Base-by-base conservation (phyloP, 1,284 basidiomycete species). In the Lentinus polychrous region DNA sequence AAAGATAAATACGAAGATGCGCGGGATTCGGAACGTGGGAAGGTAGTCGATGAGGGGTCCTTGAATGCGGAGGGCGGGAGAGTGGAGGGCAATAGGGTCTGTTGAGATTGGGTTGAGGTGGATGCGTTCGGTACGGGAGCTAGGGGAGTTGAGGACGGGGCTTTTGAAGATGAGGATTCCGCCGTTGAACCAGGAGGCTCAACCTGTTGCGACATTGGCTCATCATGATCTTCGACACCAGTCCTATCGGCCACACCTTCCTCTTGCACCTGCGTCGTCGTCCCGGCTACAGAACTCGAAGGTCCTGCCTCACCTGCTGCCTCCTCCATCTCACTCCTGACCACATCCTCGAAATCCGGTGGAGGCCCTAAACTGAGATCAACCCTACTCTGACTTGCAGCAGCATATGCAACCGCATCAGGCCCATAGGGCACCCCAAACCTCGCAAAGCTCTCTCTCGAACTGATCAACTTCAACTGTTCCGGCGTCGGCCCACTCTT, bases 371-470 rank as follows among this genome's bases (percentile, higher is more conserved):
- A 48, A 18, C 50, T 50, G 51, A 70, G 34, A 45, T 64, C 60
- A 11, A 67, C 60, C 42, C 65, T 59, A 22, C 66, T 67, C 38
- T 63, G 46, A 15, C 66, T 64, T 10, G 27, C 27, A 39, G 67
- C 66, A 20, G 58, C 66, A 49, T 60, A 74, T 36, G 70, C 72
- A 17, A 73, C 61, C 8, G 75, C 75, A 48, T 72, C 75, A 2
- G 65, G 54, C 0, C 78, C 77, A 40, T 76, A 79, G 32, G 76
- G 76, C 48, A 75, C 58, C 7, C 75, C 74, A 52, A 78, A 79
- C 46, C 62, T 64, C 41, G 68, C 71, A 45, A 78, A 60, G 14
- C 66, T 66, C 51, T 76, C 72, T 12, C 72, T 60, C 15, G 71
- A 72, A 38, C 71, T 68, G 48, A 79, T 69, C 48, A 79, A 63